Evolutionary conservation across 192 early-diverging fungal genomes (phyloP), one percentile per base, ranked within the genome.

Genomic region (Coemansia sp.): DNA sequence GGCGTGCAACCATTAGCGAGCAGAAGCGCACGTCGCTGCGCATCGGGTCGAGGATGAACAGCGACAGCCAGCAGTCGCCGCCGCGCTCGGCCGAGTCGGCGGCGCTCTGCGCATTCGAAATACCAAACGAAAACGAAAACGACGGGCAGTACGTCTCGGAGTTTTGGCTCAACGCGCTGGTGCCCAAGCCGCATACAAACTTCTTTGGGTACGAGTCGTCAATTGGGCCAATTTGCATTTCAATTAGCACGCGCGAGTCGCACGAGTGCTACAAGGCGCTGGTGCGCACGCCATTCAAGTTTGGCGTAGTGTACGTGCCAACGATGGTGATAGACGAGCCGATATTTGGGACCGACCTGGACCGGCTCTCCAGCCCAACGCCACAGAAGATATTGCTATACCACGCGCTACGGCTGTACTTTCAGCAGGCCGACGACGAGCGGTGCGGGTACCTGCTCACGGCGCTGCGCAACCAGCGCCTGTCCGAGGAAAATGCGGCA

Each of bases 91-190:
- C 59, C 32, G 59, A 31, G 35, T 68, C 68, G 11, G 57, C 53
- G 14, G 53, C 75, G 45, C 61, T 56, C 16, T 47, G 65, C 45
- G 31, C 60, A 11, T 67, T 64, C 38, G 65, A 71, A 46, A 71
- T 67, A 18, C 75, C 75, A 4, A 77, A 81, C 53, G 80, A 76
- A 57, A 81, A 81, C 57, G 69, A 71, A 32, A 81, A 77, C 52
- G 73, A 72, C 51, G 69, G 73, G 19, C 66, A 65, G 38, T 81
- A 81, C 28, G 73, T 67, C 8, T 44, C 64, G 31, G 70, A 76
- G 48, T 81, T 81, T 22, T 81, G 80, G 80, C 70, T 77, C 38
- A 81, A 76, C 50, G 73, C 80, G 14, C 58, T 81, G 31, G 70
- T 77, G 21, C 73, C 80, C 28, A 81, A 76, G 52, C 73, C 70